Base-by-base conservation (phyloP, 2,329 filamentous ascomycete species). In the Aspergillus tamarii region DNA sequence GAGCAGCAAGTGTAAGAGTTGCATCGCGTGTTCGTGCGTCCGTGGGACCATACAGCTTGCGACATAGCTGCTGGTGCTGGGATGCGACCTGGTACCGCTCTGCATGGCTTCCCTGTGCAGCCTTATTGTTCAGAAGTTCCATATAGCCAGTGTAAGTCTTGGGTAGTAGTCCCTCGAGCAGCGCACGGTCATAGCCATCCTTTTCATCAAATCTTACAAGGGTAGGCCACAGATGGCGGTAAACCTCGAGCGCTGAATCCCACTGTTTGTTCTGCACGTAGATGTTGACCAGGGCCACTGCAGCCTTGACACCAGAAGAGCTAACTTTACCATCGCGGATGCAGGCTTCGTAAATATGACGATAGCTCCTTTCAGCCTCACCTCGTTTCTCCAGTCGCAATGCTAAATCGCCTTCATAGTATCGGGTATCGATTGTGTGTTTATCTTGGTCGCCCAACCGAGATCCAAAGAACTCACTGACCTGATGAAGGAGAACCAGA, bases 101-200 rank as follows among this genome's bases (percentile, higher is more conserved):
- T 1, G 76, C 75, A 64, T 82, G 79, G 58, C 82, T 79, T 3
- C 77, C 80, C 7, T 61, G 59, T 64, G 79, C 80, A 61, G 76
- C 75, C 26, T 81, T 78, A 12, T 77, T 70, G 59, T 83, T 80
- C 21, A 85, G 68, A n/a, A 84, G 78, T 41, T 81, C 77, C 53
- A 79, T 77, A 70, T 85, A 85, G 41, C 80, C 80, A 26, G 77
- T 72, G 67, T 82, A 83, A 56, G 84, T 77, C 64, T 83, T 77
- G 62, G 82, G 78, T 3, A 84, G 72, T 26, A 81, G 68, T 23
- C 78, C 77, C 46, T 82, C 80, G 0, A 74, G 59, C n/a, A 72
- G 63, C 0, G 62, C 61, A 8, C 69, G 68, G 54, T 82, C 80
- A 48, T 82, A 78, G 21, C 68, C 70, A 39, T 77, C 73, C 62